Evolutionary conservation across 1,284 basidiomycete genomes (phyloP).

Genomic region (Agroathelia rolfsii): DNA sequence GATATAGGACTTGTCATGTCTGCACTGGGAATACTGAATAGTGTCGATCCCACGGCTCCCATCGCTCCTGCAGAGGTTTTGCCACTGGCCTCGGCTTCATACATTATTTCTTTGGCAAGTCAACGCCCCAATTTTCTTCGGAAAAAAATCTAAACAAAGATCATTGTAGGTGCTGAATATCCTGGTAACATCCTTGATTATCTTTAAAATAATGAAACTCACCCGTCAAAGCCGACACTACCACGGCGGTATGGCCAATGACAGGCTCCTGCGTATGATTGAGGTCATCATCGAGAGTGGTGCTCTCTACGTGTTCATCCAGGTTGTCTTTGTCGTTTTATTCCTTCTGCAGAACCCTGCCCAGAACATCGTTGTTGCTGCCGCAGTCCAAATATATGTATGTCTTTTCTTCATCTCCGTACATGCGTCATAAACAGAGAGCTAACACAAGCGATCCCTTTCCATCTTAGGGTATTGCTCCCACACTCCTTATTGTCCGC

Average conservation of each 20-base stretch:
- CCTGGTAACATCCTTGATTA: slow-evolving; percentile 29
- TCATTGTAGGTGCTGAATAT: too few species aligned
- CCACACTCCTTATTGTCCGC: slow-evolving; percentile 24
- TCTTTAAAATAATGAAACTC: slow-evolving; percentile 24
- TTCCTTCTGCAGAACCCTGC: slow-evolving; percentile 25
- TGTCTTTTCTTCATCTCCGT: too few species aligned
- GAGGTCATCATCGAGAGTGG: slow-evolving; percentile 31
- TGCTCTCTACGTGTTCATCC: slow-evolving; percentile 27
- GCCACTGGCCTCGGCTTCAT: slow-evolving; percentile 22
- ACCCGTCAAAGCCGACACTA: too few species aligned
- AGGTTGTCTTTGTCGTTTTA: slow-evolving; percentile 30
- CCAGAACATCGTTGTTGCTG: slow-evolving; percentile 23
- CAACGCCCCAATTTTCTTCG: too few species aligned
- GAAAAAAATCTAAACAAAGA: too few species aligned
- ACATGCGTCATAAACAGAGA: too few species aligned
- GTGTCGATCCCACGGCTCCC: slow-evolving; percentile 16
- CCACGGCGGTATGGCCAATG: too few species aligned
- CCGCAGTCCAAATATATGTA: slow-evolving; percentile 32
- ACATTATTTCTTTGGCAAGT: slow-evolving; percentile 24
- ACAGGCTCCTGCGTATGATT: slow-evolving; percentile 20
- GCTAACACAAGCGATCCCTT: too few species aligned
- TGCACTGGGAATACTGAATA: slow-evolving; percentile 15
- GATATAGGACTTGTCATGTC: slow-evolving; percentile 20
- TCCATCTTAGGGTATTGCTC: slow-evolving; percentile 21
- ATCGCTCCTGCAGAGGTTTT: slow-evolving; percentile 20